Percentiles rank a stretch among this genome's conserved stretches.
Evolutionary conservation across 768 basidiomycete species (phyloP).

Genomic region (Hirschioporus abietinus): DNA sequence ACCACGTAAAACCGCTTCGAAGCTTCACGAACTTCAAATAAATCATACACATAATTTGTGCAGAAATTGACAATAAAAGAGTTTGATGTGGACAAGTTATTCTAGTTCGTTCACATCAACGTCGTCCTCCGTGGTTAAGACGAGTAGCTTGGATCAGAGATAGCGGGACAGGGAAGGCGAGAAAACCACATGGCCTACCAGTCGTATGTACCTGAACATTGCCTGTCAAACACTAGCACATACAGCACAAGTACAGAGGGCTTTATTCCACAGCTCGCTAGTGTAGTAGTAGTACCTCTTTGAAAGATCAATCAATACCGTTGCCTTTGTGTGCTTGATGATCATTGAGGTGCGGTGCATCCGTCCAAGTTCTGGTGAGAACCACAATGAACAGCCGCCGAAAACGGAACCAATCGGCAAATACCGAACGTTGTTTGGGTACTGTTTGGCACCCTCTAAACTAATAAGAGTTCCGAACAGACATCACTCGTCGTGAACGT

Average conservation of each 20-base stretch:
- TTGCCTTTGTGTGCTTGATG: background rate
- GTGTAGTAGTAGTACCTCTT: background rate
- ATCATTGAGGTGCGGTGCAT: background rate
- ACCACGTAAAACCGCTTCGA: too few relatives aligned
- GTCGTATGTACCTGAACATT: background rate
- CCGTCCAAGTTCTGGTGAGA: background rate
- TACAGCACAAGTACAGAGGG: background rate
- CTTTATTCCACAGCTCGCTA: background rate
- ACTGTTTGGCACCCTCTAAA: background rate
- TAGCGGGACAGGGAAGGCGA: background rate
- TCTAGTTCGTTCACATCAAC: too few relatives aligned
- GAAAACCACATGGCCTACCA: background rate
- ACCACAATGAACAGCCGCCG: background rate
- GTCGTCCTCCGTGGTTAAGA: too few relatives aligned
- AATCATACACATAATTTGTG: too few relatives aligned
- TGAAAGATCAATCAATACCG: background rate
- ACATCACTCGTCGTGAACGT: background rate
- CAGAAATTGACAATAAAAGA: too few relatives aligned
- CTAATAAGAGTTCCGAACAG: slow-evolving; percentile 1
- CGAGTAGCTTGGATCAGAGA: background rate
- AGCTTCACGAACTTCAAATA: too few relatives aligned
- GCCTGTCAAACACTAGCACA: background rate
- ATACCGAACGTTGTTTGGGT: background rate
- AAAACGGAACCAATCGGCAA: background rate
- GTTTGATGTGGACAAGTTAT: too few relatives aligned